A percentile compares a stretch with the other conserved stretches of the same genome.
These are phyloP conservation scores for Eimeria acervulina DNA, from an alignment of 169 alveolate species.

Conservation along the genomic window DNA sequence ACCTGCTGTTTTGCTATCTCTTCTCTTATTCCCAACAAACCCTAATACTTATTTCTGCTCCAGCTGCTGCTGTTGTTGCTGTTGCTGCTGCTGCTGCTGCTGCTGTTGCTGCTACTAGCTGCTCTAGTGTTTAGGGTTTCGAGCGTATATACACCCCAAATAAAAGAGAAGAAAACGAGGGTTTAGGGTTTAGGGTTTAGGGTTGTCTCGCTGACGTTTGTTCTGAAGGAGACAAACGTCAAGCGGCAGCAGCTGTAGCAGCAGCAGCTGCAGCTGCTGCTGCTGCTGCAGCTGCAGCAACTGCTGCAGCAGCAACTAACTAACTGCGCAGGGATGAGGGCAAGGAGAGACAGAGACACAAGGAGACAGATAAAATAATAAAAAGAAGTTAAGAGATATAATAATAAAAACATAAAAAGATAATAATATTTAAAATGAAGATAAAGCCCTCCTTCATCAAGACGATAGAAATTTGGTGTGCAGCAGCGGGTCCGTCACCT, in stretches of 20 bases:
- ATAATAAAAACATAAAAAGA: no score
- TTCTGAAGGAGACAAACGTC: no score
- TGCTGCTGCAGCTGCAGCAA: neutral
- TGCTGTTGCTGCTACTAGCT: neutral
- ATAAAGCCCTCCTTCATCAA: neutral
- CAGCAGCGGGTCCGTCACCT: slow-evolving; percentile 52
- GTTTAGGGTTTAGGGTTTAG: no score
- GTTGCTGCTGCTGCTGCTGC: neutral
- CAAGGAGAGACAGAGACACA: neutral
- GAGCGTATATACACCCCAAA: neutral
- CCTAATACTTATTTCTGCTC: neutral
- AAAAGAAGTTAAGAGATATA: neutral
- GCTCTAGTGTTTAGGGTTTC: neutral
- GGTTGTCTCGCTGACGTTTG: no score
- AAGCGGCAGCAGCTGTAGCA: neutral
- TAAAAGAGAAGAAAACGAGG: no score
- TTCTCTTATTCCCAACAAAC: neutral
- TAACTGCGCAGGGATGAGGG: neutral
- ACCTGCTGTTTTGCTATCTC: neutral
- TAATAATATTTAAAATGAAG: no score
- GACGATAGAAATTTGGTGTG: slow-evolving; percentile 10
- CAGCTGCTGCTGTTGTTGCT: neutral
- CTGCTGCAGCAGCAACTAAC: neutral
- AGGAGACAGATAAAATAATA: no score
- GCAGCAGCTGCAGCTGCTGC: neutral